Evolutionary conservation across 768 basidiomycete genomes (phyloP), one percentile per base, ranked within the genome.

Genomic region (Agaricus bisporus): DNA sequence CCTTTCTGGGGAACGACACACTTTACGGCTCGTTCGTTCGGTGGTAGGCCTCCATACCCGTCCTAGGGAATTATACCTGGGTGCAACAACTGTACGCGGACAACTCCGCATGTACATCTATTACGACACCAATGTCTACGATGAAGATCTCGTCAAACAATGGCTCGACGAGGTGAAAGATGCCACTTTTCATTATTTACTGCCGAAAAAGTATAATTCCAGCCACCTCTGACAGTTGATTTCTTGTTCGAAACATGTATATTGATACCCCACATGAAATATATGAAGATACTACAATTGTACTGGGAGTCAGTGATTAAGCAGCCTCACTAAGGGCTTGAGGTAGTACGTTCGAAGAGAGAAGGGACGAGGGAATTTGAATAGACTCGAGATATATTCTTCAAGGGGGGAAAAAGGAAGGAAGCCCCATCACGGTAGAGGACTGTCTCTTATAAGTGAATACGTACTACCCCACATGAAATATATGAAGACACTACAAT

Each of bases 61-160:
- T 7, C 75, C 80, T 1, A 68, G 60, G 2, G 76, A 81, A 58
- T 61, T 78, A 55, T 80, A 79, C 57, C 68, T 81, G 0, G 73
- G 75, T 1, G 73, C 77, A 14, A 48, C 63, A 2, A 75, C 67
- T 1, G 61, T 59, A 4, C 59, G 57, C 2, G 61, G 69, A 29
- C 62, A 65, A 35, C 53, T 83, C 36, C 52, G 53, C 1, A 43
- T 80, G 22, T 51, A 59, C 69, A 4, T 71, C 50, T 57, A 76
- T 61, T 70, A 67, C 58, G 81, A 83, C 45, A 64, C 60, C 5
- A 78, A 81, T 57, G 74, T 76, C 4, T 81, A 71, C 43, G 68
- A 74, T 2, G 65, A 68, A 4, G 65, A 51, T 1, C 56, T 73
- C 8, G 68, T 79, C 5, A 59, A 50, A 7, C 80, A 79, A 61